Conservation (phyloP, 768 basidiomycete species). For the Boletus sp. region DNA sequence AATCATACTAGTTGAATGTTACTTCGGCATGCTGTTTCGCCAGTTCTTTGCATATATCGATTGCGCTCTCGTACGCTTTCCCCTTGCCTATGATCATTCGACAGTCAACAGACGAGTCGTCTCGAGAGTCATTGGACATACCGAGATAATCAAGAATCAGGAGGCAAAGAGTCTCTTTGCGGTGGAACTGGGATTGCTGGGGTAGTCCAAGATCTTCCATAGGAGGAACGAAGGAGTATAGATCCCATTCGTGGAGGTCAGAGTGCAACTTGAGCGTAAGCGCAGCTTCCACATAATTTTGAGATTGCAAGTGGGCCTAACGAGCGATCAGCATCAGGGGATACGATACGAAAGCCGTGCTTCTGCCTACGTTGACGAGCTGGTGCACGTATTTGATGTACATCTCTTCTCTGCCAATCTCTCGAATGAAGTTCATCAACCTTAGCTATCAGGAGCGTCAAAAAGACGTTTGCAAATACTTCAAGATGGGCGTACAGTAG, state of each 20-base stretch:
- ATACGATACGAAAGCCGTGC: not conserved
- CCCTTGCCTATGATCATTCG: conserved; percentile 65
- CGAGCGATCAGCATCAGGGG: conserved; percentile 13
- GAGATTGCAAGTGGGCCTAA: conserved; percentile 84
- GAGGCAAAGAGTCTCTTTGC: conserved; percentile 90
- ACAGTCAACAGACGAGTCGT: conserved; percentile 3
- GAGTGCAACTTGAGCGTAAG: conserved; percentile 92
- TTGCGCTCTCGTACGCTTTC: conserved; percentile 95
- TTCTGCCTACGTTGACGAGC: conserved; percentile 72
- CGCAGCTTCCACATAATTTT: conserved; percentile 92
- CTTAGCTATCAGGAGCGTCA: conserved; percentile 53
- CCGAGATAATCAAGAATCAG: conserved; percentile 93
- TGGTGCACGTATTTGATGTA: conserved; percentile 97
- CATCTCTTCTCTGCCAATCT: conserved; percentile 89
- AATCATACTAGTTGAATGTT: conserved; percentile 84
- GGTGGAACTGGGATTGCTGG: conserved; percentile 89
- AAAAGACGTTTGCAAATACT: not conserved
- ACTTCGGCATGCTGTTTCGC: conserved; percentile 84
- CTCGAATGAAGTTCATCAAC: conserved; percentile 90
- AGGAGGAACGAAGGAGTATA: conserved; percentile 74
- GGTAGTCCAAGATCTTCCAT: conserved; percentile 90
- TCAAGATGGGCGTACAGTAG: conserved; percentile 54
- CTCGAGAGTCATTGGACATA: conserved; percentile 30
- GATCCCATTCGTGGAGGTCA: conserved; percentile 89
- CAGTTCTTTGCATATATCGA: conserved; percentile 91